phyloP scores from a whole-genome alignment of 345 rosid species.

The Pistacia integerrima region DNA sequence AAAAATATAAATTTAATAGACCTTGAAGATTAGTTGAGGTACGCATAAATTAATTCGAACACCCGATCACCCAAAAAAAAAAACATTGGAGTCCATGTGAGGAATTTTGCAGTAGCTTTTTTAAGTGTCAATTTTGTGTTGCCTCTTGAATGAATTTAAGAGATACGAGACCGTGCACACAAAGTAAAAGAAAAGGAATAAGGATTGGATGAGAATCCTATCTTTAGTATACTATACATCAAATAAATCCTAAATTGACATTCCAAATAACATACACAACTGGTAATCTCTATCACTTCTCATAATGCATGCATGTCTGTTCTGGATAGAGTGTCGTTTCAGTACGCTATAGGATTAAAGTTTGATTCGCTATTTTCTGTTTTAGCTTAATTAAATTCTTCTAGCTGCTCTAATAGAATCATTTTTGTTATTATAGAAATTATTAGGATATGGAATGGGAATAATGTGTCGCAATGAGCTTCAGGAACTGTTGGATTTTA shows the following conservation, averaged over 20 bases:
- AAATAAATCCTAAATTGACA: slow-evolving; percentile 9
- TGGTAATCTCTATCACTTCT: neutral
- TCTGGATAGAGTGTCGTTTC: neutral
- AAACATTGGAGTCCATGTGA: neutral
- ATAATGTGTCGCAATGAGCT: too few species aligned
- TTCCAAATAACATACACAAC: neutral
- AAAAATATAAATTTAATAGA: too few species aligned
- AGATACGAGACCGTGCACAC: neutral
- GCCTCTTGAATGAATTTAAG: slow-evolving; percentile 12
- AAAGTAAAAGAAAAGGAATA: neutral
- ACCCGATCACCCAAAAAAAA: too few species aligned
- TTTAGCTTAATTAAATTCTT: neutral
- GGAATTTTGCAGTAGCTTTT: neutral
- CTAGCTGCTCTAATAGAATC: neutral
- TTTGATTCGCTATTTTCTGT: neutral
- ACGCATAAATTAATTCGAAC: too few species aligned
- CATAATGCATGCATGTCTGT: neutral
- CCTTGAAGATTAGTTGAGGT: too few species aligned
- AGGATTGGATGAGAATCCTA: slow-evolving; percentile 1
- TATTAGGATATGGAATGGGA: too few species aligned
- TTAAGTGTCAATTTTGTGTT: neutral
- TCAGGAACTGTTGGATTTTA: neutral
- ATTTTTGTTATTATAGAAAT: neutral
- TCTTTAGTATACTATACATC: neutral
- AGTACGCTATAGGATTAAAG: neutral